Evolutionary conservation across 2,329 filamentous ascomycete genomes (phyloP).

Genomic region (Clonostachys byssicola): DNA sequence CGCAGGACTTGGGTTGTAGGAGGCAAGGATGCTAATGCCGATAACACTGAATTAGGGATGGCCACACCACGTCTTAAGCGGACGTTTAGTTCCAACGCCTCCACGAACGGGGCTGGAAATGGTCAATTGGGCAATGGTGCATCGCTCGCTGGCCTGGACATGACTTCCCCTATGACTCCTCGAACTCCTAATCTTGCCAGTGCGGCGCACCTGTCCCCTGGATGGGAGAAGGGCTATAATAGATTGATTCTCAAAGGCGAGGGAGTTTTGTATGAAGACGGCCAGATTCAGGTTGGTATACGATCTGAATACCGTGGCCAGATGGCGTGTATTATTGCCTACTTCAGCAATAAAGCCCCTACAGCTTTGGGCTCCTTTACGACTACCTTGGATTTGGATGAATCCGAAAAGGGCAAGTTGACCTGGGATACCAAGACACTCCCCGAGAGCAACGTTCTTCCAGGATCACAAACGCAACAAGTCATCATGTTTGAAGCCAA

Average conservation of each 20-base stretch:
- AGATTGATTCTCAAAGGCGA: slow-evolving; percentile 74
- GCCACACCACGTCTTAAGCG: slow-evolving; percentile 81
- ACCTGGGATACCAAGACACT: slow-evolving; percentile 85
- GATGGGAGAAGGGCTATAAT: slow-evolving; percentile 90
- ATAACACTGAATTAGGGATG: slow-evolving; percentile 74
- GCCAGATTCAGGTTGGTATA: slow-evolving; percentile 86
- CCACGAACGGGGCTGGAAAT: slow-evolving; percentile 43
- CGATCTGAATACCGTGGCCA: slow-evolving; percentile 94
- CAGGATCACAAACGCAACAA: slow-evolving; percentile 80
- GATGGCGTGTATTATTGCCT: slow-evolving; percentile 90
- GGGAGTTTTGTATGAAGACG: slow-evolving; percentile 91
- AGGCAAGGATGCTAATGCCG: slow-evolving; percentile 87
- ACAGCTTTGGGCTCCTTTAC: slow-evolving; percentile 86
- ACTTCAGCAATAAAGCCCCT: slow-evolving; percentile 92
- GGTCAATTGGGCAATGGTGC: slow-evolving; percentile 33
- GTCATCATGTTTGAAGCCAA: slow-evolving; percentile 93
- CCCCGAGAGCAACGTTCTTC: slow-evolving; percentile 74
- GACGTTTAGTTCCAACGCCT: slow-evolving; percentile 66
- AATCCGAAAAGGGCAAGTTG: slow-evolving; percentile 58
- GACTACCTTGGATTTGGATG: slow-evolving; percentile 83
- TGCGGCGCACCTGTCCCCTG: slow-evolving; percentile 86
- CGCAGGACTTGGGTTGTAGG: slow-evolving; percentile 98
- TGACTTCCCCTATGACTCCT: slow-evolving; percentile 57
- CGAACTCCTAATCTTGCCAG: slow-evolving; percentile 84
- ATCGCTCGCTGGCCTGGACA: slow-evolving; percentile 74